Base-by-base conservation (phyloP, 2,329 filamentous ascomycete genomes). In the Phoma sp. region DNA sequence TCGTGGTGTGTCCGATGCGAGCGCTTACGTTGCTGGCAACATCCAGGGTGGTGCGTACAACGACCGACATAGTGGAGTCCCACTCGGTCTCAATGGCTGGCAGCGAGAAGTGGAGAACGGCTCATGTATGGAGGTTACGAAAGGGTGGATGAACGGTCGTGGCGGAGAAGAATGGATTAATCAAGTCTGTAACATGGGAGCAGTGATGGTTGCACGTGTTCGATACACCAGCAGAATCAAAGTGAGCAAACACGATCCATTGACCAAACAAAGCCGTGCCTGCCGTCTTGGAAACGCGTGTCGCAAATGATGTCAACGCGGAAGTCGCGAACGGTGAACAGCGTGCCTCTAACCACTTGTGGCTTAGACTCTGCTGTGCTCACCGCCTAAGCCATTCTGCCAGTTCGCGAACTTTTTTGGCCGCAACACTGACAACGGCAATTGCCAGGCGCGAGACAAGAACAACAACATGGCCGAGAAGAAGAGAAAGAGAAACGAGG, bases 401-500 rank as follows among this genome's bases (percentile, higher is more conserved):
- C 43, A 63, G 62, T 70, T 71, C 60, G 55, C 54, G 51, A 65
- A 68, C 69, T 67, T 66, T 64, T 69, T 64, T 50, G 48, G 47
- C 51, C 31, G 46, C 46, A 49, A 57, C 55, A 29, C 51, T 52
- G 38, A 52, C 56, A 43, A 51, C 52, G 33, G 15, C 44, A 43
- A 36, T 46, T 33, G 21, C 31, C 38, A 44, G 31, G 36, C 53
- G 32, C 47, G 48, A 51, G 43, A 45, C 47, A 41, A 43, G 37
- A 46, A 39, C 56, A 38, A 48, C 64, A 63, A 44, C 57, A 74
- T 74, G 68, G 60, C 59, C 43, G 72, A 75, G 35, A 74, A 74
- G 63, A 77, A 77, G 68, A 68, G 74, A 55, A 77, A 77, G 65
- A 71, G 74, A 56, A 58, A 66, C 25, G 67, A 67, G 6, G 67